These are phyloP conservation scores for Gossypium stocksii DNA, from an alignment of 345 rosid genomes.

Conservation along the genomic window DNA sequence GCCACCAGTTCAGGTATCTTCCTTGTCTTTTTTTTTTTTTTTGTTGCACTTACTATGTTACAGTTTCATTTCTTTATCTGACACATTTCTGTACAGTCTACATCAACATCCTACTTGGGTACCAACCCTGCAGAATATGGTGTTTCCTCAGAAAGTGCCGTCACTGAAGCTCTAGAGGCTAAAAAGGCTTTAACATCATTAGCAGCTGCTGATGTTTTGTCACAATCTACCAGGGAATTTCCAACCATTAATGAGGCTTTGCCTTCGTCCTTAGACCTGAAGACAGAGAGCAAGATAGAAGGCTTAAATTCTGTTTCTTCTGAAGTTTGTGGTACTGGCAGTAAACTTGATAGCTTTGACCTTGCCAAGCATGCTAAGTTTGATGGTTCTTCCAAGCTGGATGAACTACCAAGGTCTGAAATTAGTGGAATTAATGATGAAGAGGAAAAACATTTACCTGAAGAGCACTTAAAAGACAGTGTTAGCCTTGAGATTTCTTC, in stretches of 20 bases:
- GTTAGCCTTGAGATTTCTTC: constrained; percentile 29
- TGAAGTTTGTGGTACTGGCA: constrained; percentile 29
- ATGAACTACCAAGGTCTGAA: constrained; percentile 27
- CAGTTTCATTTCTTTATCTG: background rate
- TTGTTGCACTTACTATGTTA: background rate
- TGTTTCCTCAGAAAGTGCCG: constrained; percentile 24
- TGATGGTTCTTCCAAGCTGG: constrained; percentile 21
- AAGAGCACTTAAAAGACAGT: constrained; percentile 26
- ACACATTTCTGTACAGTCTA: constrained; percentile 37
- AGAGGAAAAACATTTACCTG: constrained; percentile 10
- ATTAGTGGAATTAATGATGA: constrained; percentile 17
- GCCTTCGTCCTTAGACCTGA: constrained; percentile 27
- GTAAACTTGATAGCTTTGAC: background rate
- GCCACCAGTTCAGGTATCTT: constrained; percentile 44
- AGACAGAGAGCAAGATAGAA: constrained; percentile 26
- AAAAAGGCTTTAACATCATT: constrained; percentile 24
- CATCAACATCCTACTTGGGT: constrained; percentile 16
- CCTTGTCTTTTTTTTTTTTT: background rate
- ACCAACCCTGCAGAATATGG: constrained; percentile 28
- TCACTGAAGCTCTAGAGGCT: constrained; percentile 31
- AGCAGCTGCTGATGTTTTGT: constrained; percentile 24
- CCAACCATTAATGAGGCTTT: constrained; percentile 22
- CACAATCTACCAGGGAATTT: constrained; percentile 24
- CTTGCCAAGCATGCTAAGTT: constrained; percentile 9
- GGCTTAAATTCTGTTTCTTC: constrained; percentile 26